phyloP scores from a whole-genome alignment of 345 rosid species.

The Chamaenerion angustifolium region DNA sequence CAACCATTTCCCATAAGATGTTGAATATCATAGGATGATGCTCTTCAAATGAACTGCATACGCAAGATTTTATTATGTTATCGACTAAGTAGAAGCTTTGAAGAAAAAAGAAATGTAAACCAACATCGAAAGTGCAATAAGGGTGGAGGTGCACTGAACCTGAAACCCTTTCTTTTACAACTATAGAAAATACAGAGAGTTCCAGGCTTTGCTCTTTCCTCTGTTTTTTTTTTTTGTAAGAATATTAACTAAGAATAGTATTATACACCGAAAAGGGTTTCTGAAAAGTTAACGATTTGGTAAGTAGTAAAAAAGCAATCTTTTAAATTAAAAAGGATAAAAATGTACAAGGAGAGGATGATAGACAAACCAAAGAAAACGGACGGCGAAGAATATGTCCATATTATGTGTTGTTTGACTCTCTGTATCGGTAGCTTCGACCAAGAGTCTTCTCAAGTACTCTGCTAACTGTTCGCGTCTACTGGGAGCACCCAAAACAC shows the following conservation, averaged over 20 bases:
- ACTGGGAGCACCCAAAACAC: slow-evolving; percentile 82
- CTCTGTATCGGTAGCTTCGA: slow-evolving; percentile 42
- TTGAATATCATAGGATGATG: slow-evolving; percentile 73
- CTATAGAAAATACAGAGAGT: no score
- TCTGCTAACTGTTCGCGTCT: slow-evolving; percentile 49
- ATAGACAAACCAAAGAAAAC: slow-evolving; percentile 74
- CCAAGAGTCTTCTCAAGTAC: slow-evolving; percentile 68
- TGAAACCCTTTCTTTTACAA: no score
- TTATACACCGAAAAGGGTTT: background rate
- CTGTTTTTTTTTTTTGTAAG: no score
- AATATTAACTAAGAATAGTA: no score
- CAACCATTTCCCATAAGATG: slow-evolving; percentile 95
- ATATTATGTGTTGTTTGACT: slow-evolving; percentile 30
- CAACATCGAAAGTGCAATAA: no score
- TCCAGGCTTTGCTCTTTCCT: no score
- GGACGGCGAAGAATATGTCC: slow-evolving; percentile 69
- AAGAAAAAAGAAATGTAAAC: no score
- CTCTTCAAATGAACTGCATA: slow-evolving; percentile 64
- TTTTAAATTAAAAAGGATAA: no score
- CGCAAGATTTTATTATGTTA: background rate
- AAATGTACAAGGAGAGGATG: background rate
- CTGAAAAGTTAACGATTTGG: background rate
- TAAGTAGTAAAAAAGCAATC: no score
- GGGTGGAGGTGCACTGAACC: no score
- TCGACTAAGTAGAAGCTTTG: no score